Evolutionary conservation across 345 rosid species (phyloP).

Genomic region (Carallia brachiata): DNA sequence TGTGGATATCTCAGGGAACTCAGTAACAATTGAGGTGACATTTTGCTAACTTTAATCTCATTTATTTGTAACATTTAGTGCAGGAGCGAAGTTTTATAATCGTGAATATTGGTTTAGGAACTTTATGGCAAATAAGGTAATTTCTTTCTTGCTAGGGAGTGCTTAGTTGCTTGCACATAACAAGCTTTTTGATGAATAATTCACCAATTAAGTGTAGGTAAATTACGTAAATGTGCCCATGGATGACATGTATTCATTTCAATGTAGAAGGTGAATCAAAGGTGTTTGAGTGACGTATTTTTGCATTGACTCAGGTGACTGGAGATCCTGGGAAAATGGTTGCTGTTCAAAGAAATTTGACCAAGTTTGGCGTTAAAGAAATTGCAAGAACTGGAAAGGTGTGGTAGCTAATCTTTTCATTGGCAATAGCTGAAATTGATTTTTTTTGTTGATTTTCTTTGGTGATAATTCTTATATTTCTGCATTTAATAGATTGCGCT

Average conservation of each 20-base stretch:
- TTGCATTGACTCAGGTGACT: constrained; percentile 55
- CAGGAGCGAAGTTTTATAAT: neutral
- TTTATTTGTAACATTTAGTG: neutral
- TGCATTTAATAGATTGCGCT: constrained; percentile 65
- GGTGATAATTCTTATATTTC: constrained; percentile 2
- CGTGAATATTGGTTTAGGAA: neutral
- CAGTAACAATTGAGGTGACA: constrained; percentile 75
- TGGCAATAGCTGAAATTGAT: neutral
- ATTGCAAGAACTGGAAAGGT: constrained; percentile 84
- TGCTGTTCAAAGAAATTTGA: constrained; percentile 81
- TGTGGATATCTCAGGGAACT: constrained; percentile 76
- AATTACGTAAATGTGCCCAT: neutral
- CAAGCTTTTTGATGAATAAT: no score
- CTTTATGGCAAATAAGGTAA: neutral
- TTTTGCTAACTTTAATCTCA: neutral
- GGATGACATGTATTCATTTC: neutral
- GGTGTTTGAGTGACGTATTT: neutral
- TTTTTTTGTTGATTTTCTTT: neutral
- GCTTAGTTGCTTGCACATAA: neutral
- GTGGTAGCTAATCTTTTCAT: constrained; percentile 9
- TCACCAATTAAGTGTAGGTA: neutral
- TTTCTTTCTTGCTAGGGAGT: neutral
- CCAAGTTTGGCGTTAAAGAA: constrained; percentile 89
- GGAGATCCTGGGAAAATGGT: constrained; percentile 98
- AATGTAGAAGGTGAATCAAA: neutral